phyloP scores from a whole-genome alignment of 352 stramenopile species.

The Thraustotheca clavata region DNA sequence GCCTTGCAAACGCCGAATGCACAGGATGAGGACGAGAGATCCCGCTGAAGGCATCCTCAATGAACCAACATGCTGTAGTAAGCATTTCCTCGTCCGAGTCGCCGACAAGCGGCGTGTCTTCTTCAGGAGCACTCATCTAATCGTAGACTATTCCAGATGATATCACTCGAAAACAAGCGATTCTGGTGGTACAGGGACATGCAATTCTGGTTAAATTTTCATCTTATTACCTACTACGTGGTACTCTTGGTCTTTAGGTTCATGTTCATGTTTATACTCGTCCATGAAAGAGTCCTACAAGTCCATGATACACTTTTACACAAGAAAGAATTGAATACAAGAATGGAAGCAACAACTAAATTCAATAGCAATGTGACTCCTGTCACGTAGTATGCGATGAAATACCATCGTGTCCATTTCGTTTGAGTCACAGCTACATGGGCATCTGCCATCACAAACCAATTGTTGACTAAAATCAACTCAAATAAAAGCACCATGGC shows the following conservation, averaged over 20 bases:
- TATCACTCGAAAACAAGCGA: not conserved
- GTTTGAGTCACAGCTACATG: conserved; percentile 37
- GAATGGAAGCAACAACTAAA: conserved; percentile 43
- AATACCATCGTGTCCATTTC: conserved; percentile 51
- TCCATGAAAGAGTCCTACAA: conserved; percentile 15
- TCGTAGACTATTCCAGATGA: no score
- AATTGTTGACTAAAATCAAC: conserved; percentile 70
- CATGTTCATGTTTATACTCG: conserved; percentile 15
- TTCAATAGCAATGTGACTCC: conserved; percentile 61
- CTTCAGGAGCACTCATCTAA: not conserved
- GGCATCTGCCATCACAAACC: conserved; percentile 59
- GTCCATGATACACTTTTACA: not conserved
- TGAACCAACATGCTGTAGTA: conserved; percentile 17
- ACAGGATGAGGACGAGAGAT: conserved; percentile 19
- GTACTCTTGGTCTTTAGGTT: not conserved
- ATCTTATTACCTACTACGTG: not conserved
- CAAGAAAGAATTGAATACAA: not conserved
- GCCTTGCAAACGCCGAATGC: conserved; percentile 4
- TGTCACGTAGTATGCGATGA: conserved; percentile 58
- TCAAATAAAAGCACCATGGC: conserved; percentile 53
- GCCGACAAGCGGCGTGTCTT: not conserved
- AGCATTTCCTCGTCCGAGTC: conserved; percentile 16
- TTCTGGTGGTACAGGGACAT: not conserved
- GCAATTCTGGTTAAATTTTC: not conserved
- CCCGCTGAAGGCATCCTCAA: conserved; percentile 18